Percentiles rank a stretch among this genome's conserved stretches.
Evolutionary conservation across 148 eudicot species (phyloP).

Genomic region (Polygonum maritimum): DNA sequence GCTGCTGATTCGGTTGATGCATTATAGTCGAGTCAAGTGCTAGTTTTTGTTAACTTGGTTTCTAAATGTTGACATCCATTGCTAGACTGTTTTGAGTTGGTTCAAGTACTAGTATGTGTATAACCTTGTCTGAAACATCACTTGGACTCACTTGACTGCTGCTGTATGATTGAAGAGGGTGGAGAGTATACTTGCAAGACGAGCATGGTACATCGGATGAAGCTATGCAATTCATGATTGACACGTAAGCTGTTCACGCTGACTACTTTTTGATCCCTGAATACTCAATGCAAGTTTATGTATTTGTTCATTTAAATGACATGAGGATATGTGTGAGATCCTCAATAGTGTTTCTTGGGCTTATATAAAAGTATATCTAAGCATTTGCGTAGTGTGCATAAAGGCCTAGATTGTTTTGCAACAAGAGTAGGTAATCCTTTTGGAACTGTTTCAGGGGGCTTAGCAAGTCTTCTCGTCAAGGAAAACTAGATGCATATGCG

Average conservation of each 20-base stretch:
- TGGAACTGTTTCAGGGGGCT: constrained; percentile 32
- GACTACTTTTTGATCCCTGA: constrained; percentile 2
- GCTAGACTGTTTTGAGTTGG: neutral
- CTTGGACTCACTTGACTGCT: neutral
- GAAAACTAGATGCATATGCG: constrained; percentile 34
- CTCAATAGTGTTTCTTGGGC: neutral
- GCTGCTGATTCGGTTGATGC: neutral
- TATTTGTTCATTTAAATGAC: neutral
- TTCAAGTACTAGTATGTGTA: neutral
- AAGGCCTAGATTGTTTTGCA: neutral
- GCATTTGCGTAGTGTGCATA: neutral
- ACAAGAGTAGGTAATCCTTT: neutral
- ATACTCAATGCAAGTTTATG: neutral
- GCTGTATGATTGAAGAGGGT: constrained; percentile 22
- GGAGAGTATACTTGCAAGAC: constrained; percentile 41
- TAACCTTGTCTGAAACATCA: neutral
- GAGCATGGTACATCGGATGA: constrained; percentile 40
- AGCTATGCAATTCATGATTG: constrained; percentile 36
- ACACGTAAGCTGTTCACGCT: constrained; percentile 21
- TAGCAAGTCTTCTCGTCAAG: constrained; percentile 35
- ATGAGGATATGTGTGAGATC: neutral
- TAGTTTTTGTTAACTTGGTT: too few relatives aligned
- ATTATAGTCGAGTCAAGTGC: neutral
- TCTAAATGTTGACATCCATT: too few relatives aligned
- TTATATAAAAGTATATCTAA: neutral